phyloP scores from a whole-genome alignment of 768 basidiomycete species.

The Panus rudis region DNA sequence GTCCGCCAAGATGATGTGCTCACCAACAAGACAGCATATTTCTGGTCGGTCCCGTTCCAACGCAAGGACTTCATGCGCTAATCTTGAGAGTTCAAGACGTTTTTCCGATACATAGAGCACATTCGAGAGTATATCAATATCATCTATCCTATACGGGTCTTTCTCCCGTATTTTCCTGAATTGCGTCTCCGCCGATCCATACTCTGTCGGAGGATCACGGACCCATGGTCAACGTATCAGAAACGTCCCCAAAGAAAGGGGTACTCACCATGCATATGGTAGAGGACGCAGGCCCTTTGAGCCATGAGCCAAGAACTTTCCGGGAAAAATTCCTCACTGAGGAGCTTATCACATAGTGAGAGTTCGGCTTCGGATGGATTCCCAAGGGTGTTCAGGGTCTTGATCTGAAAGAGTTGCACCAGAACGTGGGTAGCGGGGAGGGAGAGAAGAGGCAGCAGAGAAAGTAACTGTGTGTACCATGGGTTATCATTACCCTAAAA shows the following conservation, averaged over 20 bases:
- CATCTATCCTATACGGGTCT: slow-evolving; percentile 88
- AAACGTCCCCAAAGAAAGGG: neutral
- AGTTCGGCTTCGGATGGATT: slow-evolving; percentile 84
- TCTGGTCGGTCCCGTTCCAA: slow-evolving; percentile 93
- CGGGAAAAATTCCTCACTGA: slow-evolving; percentile 68
- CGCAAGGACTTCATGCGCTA: slow-evolving; percentile 86
- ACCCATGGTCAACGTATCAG: slow-evolving; percentile 2
- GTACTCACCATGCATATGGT: slow-evolving; percentile 79
- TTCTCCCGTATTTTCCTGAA: slow-evolving; percentile 76
- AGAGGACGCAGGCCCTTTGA: slow-evolving; percentile 77
- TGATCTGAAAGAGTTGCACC: slow-evolving; percentile 75
- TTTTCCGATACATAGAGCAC: slow-evolving; percentile 95
- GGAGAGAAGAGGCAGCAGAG: slow-evolving; percentile 38
- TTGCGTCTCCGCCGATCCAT: slow-evolving; percentile 74
- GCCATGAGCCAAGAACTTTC: slow-evolving; percentile 82
- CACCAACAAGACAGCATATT: slow-evolving; percentile 92
- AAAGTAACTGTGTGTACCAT: slow-evolving; percentile 29
- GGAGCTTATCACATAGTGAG: slow-evolving; percentile 69
- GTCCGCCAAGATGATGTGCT: slow-evolving; percentile 21
- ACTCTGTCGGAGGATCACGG: slow-evolving; percentile 49
- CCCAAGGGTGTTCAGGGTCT: slow-evolving; percentile 84
- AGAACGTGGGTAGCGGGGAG: slow-evolving; percentile 47
- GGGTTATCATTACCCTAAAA: neutral
- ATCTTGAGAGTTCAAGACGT: slow-evolving; percentile 76
- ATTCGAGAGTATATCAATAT: slow-evolving; percentile 94